phyloP scores from a whole-genome alignment of 202 grass and related monocot species.

The Carex sylvatica region DNA sequence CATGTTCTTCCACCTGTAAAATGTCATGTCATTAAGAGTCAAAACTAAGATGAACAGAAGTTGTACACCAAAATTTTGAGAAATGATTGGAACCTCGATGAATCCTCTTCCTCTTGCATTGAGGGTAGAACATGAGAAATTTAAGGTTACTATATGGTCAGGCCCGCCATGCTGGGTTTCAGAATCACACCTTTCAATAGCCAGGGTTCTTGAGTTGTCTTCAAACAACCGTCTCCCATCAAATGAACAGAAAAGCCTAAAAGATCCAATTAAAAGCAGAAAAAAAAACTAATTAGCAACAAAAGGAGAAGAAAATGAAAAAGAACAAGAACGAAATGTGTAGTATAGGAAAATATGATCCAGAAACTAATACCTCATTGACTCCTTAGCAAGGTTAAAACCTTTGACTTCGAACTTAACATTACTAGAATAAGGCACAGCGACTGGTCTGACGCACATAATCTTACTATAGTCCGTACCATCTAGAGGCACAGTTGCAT shows the following conservation, averaged over 20 bases:
- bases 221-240: constrained; percentile 71
- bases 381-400: constrained; percentile 52
- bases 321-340: constrained; percentile 8
- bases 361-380: constrained; percentile 51
- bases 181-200: constrained; percentile 19
- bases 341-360: constrained; percentile 16
- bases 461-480: constrained; percentile 60
- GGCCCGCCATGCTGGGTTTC: constrained; percentile 35
- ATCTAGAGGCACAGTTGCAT: constrained; percentile 52
- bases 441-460: constrained; percentile 65
- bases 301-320: neutral
- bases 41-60: constrained; percentile 29
- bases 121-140: constrained; percentile 64
- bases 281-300: constrained; percentile 10
- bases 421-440: constrained; percentile 52
- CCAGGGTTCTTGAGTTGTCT: constrained; percentile 47
- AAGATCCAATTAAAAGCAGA: constrained; percentile 24
- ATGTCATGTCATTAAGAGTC: constrained; percentile 13
- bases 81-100: constrained; percentile 56
- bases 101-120: constrained; percentile 90
- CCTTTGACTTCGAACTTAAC: constrained; percentile 72
- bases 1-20: constrained; percentile 84
- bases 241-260: constrained; percentile 87
- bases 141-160: constrained; percentile 39
- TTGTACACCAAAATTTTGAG: constrained; percentile 17